These are phyloP conservation scores for Echria macrotheca DNA, from an alignment of 495 filamentous ascomycete species.

Conservation along the genomic window DNA sequence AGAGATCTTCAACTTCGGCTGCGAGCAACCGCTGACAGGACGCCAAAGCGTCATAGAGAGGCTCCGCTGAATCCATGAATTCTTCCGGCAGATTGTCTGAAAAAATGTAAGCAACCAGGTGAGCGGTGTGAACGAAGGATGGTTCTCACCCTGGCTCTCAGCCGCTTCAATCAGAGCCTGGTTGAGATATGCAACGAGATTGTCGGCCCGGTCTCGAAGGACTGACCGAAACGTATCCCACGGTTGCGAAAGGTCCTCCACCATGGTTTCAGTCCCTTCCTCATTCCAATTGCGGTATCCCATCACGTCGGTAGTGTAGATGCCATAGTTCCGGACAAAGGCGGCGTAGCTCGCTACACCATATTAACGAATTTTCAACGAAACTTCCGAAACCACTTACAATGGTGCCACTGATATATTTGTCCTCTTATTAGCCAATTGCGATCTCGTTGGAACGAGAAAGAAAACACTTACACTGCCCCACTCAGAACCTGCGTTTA, in stretches of 20 bases:
- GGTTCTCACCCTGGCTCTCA: neutral
- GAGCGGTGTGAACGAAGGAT: neutral
- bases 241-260: conserved; percentile 16
- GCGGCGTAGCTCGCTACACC: conserved; percentile 24
- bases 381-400: conserved; percentile 1
- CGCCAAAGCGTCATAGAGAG: neutral
- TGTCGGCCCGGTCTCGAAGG: neutral
- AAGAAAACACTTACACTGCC: conserved; percentile 1
- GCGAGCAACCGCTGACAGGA: conserved; percentile 6
- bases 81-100: neutral
- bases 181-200: neutral
- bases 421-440: neutral
- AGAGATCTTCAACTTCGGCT: conserved; percentile 7
- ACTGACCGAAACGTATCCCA: conserved; percentile 21
- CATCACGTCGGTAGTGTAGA: conserved; percentile 15
- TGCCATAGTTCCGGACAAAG: conserved; percentile 32
- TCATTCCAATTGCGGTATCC: conserved; percentile 33
- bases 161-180: neutral
- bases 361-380: neutral
- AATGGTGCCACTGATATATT: conserved; percentile 15
- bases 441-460: neutral
- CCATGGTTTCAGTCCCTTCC: conserved; percentile 34
- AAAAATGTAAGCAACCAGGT: neutral
- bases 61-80: neutral
- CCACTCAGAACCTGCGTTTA: conserved; percentile 4